A percentile compares a stretch with the other conserved stretches of the same genome.
Evolutionary conservation across 169 alveolate species (phyloP).

Genomic region (Plasmodium adleri): DNA sequence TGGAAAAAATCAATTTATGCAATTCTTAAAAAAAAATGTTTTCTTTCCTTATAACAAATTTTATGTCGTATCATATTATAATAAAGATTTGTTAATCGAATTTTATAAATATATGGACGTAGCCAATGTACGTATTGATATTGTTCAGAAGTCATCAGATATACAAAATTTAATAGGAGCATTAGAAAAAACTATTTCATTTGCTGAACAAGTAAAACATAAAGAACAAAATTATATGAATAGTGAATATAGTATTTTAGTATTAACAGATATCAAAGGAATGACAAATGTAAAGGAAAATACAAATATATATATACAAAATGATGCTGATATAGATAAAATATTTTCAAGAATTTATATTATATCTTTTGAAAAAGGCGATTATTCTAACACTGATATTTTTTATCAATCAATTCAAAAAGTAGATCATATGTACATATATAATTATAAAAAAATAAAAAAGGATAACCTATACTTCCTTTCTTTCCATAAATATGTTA

Average conservation of each 20-base stretch:
- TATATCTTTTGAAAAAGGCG: constrained; percentile 48
- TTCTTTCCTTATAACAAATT: constrained; percentile 24
- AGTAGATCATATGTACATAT: constrained; percentile 21
- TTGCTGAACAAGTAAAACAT: constrained; percentile 30
- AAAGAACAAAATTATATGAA: constrained; percentile 33
- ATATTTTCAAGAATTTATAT: constrained; percentile 46
- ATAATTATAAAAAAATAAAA: constrained; percentile 1
- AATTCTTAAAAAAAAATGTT: constrained; percentile 2
- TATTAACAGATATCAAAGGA: constrained; percentile 41
- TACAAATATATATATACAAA: constrained; percentile 14
- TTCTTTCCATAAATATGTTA: constrained; percentile 54
- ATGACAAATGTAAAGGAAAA: constrained; percentile 4
- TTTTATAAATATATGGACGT: constrained; percentile 21
- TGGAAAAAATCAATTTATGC: not conserved
- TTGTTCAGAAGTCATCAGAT: constrained; percentile 43
- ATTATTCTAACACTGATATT: constrained; percentile 2
- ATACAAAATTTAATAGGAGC: constrained; percentile 28
- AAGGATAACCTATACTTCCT: constrained; percentile 17
- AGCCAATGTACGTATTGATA: constrained; percentile 21
- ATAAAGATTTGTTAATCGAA: constrained; percentile 25
- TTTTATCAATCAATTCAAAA: constrained; percentile 40
- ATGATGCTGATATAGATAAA: constrained; percentile 20
- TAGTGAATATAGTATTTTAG: constrained; percentile 48
- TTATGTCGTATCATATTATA: constrained; percentile 35
- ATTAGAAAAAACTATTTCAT: constrained; percentile 31